These are phyloP conservation scores for Xylariaceae sp. DNA, from an alignment of 2,329 filamentous ascomycete genomes.

Conservation along the genomic window DNA sequence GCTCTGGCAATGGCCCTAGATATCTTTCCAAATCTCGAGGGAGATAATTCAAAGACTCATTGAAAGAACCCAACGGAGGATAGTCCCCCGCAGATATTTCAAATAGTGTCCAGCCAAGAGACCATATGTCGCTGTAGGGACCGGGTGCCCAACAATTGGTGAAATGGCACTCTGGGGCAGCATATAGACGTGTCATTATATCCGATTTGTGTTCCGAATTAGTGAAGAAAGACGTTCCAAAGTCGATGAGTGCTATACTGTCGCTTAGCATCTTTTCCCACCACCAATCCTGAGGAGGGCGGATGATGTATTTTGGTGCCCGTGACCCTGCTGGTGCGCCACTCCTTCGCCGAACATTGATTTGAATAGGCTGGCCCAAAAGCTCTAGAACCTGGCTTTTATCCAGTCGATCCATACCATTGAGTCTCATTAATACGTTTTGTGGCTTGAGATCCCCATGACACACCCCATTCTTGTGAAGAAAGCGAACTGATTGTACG, in stretches of 20 bases:
- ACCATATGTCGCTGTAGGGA: background rate
- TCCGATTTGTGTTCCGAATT: background rate
- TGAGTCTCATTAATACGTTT: background rate
- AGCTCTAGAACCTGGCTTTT: background rate
- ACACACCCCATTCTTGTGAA: background rate
- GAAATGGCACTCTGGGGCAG: background rate
- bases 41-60: background rate
- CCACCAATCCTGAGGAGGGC: background rate
- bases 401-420: background rate
- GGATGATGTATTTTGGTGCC: background rate
- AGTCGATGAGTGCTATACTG: background rate
- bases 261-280: background rate
- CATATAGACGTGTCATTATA: background rate
- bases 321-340: background rate
- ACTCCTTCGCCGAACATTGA: background rate
- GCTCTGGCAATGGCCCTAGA: background rate
- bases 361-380: background rate
- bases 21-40: background rate
- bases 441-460: background rate
- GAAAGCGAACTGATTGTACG: background rate
- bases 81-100: background rate
- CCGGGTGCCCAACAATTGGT: background rate
- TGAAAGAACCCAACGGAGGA: background rate
- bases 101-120: background rate
- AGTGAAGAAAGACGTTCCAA: background rate